A percentile compares a stretch with the other conserved stretches of the same genome.
Conservation (phyloP, 176 grass and related monocot species). For the Saccharum officinarum region DNA sequence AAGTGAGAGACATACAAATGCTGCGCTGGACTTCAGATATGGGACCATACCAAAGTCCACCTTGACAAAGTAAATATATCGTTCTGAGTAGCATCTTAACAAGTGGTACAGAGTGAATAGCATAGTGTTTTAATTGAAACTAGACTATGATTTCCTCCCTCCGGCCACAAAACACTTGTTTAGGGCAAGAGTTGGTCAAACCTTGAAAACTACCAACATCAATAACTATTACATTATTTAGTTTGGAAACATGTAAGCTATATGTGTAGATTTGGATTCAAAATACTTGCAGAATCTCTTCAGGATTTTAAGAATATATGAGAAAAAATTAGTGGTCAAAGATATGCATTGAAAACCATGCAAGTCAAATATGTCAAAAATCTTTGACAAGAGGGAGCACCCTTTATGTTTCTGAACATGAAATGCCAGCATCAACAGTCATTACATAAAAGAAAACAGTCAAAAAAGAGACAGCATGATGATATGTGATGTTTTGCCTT, state of each 20-base stretch:
- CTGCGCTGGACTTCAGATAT: background rate
- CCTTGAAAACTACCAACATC: background rate
- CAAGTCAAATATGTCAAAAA: background rate
- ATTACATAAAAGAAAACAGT: background rate
- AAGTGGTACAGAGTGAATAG: background rate
- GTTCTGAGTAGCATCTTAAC: background rate
- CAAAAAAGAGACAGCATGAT: background rate
- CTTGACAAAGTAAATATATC: background rate
- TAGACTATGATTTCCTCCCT: constrained; percentile 8
- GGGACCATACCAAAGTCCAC: background rate
- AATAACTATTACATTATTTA: background rate
- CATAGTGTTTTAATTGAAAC: background rate
- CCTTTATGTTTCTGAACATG: background rate
- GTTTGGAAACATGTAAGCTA: background rate
- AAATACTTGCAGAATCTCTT: background rate
- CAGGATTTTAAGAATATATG: background rate
- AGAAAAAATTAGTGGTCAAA: background rate
- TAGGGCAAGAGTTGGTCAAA: background rate
- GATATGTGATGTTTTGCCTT: background rate
- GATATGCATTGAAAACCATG: background rate
- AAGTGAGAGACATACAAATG: background rate
- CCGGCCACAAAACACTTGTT: background rate
- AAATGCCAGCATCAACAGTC: background rate
- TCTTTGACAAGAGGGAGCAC: background rate
- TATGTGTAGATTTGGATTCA: background rate